Evolutionary conservation across 202 grass and related monocot species (phyloP).

Genomic region (Brachypodium distachyon): DNA sequence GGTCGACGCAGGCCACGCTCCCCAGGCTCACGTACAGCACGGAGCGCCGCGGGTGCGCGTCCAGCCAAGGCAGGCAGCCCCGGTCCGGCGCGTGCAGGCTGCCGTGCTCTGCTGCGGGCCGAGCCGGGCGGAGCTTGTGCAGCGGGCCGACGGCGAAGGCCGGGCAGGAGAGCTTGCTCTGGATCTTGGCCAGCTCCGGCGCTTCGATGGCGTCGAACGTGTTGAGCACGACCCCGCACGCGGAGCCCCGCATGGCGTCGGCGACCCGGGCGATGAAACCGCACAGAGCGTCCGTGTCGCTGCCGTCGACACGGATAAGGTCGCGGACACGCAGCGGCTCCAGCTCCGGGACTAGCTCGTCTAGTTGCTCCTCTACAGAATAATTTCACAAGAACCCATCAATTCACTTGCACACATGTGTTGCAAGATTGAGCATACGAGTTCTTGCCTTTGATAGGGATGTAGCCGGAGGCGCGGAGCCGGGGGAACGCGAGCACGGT

Average conservation of each 20-base stretch:
- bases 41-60: constrained; percentile 13
- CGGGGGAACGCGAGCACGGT: constrained; percentile 9
- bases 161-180: background rate
- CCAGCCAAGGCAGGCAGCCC: constrained; percentile 41
- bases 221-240: constrained; percentile 38
- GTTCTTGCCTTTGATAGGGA: constrained; percentile 19
- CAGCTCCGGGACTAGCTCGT: constrained; percentile 9
- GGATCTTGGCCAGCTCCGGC: constrained; percentile 20
- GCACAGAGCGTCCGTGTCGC: background rate
- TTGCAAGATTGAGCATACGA: background rate
- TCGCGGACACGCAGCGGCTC: constrained; percentile 42
- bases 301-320: constrained; percentile 16
- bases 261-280: background rate
- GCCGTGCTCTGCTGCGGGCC: background rate
- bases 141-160: constrained; percentile 34
- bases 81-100: background rate
- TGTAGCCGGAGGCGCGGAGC: constrained; percentile 7
- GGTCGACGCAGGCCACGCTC: constrained; percentile 14
- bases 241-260: background rate
- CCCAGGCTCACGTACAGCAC: constrained; percentile 69
- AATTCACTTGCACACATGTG: background rate
- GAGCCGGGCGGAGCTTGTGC: background rate
- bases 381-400: background rate
- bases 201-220: constrained; percentile 37
- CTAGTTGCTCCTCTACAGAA: background rate